Base-by-base conservation (phyloP, 2,329 filamentous ascomycete species). In the Fusarium mangiferae region DNA sequence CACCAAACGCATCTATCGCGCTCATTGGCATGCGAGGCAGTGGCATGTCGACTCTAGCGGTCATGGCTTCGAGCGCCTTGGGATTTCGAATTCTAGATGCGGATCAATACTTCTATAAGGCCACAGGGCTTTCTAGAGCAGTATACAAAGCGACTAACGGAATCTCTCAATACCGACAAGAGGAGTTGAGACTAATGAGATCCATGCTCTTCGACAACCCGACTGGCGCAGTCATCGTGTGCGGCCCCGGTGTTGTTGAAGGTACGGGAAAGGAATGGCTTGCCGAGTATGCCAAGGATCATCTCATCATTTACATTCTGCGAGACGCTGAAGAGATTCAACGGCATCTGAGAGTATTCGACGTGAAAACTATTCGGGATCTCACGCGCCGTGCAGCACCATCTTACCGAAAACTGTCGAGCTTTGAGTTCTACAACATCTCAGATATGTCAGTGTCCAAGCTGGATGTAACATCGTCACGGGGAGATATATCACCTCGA, bases 171-270 rank as follows among this genome's bases (percentile, higher is more conserved):
- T 68, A 68, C 9, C 65, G 63, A 6, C 65, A 68, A 14, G 41
- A 68, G 6, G 65, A 68, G 7, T 9, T 68, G 1, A 36, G 38
- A 6, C 17, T 46, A 3, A 68, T 68, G 54, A 42, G 26, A n/a
- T 62, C 45, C 2, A 68, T 68, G 65, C 65, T 68, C 3, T 67
- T 61, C 8, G 54, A 62, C 0, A 68, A 68, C 2, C 63, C 63
- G 0, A 68, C 35, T 0, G 28, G 36, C 3, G 62, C 63, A 1
- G 57, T 68, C 0, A 68, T 68, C 10, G 65, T 68, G 3, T 67
- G 62, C 3, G 65, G 65, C 2, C 65, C 65, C 12, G 65, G 65
- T 12, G 65, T 48, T n/a, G 54, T 68, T 0, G 62, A 68, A n/a
- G 65, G 41, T 1, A 68, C 48, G 1, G 65, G 65, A 14, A 67